phyloP scores from a whole-genome alignment of 495 filamentous ascomycete species.

The Rhypophila decipiens region DNA sequence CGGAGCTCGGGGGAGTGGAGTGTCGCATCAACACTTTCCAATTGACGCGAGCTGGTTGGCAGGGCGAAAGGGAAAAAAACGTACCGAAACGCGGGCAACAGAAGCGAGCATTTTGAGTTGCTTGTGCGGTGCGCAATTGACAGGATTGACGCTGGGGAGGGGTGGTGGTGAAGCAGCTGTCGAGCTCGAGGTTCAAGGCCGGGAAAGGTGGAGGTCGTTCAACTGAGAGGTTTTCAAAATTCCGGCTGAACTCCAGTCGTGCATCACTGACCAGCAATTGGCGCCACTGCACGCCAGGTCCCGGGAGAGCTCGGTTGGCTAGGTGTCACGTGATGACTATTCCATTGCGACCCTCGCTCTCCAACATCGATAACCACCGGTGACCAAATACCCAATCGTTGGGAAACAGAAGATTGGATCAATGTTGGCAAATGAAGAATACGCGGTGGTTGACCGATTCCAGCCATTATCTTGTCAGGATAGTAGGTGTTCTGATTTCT shows the following conservation, averaged over 20 bases:
- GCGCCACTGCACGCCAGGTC: slow-evolving; percentile 7
- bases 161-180: slow-evolving; percentile 14
- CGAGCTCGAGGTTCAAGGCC: slow-evolving; percentile 9
- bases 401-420: too few species aligned
- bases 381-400: background rate
- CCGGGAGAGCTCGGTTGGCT: slow-evolving; percentile 15
- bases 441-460: too few species aligned
- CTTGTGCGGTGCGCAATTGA: slow-evolving; percentile 25
- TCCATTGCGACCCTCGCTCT: background rate
- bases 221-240: slow-evolving; percentile 33
- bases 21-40: too few species aligned
- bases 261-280: slow-evolving; percentile 11
- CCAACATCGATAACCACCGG: background rate
- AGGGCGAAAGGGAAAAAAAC: slow-evolving; percentile 17
- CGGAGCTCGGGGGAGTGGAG: too few species aligned
- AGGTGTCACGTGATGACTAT: slow-evolving; percentile 11
- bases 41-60: background rate
- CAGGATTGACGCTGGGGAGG: slow-evolving; percentile 10
- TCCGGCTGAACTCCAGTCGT: slow-evolving; percentile 15
- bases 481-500: too few species aligned
- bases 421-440: background rate
- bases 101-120: slow-evolving; percentile 50
- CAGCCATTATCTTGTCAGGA: too few species aligned
- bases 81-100: slow-evolving; percentile 59
- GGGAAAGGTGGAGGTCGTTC: slow-evolving; percentile 24